A percentile compares a stretch with the other conserved stretches of the same genome.
These are phyloP conservation scores for Ophiocordyceps unilateralis DNA, from an alignment of 2,329 filamentous ascomycete species.

Conservation along the genomic window DNA sequence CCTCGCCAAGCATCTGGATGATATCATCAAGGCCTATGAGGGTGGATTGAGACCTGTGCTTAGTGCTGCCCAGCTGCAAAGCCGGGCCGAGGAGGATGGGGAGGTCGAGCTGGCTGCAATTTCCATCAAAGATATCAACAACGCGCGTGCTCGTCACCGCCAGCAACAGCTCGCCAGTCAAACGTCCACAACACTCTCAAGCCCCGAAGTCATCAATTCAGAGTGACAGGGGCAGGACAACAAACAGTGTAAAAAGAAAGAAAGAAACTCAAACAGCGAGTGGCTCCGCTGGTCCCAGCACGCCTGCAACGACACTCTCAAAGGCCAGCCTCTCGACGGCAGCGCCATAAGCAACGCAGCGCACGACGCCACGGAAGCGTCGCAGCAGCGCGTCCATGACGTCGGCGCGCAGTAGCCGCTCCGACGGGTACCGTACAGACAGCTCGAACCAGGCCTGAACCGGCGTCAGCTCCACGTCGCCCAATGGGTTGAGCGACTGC, in stretches of 20 bases:
- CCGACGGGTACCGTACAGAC: conserved; percentile 20
- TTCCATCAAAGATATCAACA: background rate
- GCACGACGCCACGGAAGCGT: conserved; percentile 25
- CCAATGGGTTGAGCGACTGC: conserved; percentile 20
- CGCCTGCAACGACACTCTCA: conserved; percentile 24
- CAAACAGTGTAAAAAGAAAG: too few species aligned
- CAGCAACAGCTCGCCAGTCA: background rate
- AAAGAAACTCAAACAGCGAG: too few species aligned
- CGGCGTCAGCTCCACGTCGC: conserved; percentile 26
- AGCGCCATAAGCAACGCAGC: conserved; percentile 30
- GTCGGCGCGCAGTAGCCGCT: conserved; percentile 15
- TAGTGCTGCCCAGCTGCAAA: background rate
- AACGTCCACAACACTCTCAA: too few species aligned
- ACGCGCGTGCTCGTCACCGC: background rate
- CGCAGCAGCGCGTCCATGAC: conserved; percentile 20
- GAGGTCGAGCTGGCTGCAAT: background rate
- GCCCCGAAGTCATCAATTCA: too few species aligned
- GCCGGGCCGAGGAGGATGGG: background rate
- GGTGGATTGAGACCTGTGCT: background rate
- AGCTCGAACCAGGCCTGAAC: conserved; percentile 40
- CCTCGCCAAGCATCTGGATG: background rate
- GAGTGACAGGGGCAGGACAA: too few species aligned
- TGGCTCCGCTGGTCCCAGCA: conserved; percentile 15
- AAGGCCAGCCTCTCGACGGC: conserved; percentile 27
- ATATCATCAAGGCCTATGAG: background rate